These are phyloP conservation scores for Lanzia echinophila DNA, from an alignment of 2,329 filamentous ascomycete species.

Conservation along the genomic window DNA sequence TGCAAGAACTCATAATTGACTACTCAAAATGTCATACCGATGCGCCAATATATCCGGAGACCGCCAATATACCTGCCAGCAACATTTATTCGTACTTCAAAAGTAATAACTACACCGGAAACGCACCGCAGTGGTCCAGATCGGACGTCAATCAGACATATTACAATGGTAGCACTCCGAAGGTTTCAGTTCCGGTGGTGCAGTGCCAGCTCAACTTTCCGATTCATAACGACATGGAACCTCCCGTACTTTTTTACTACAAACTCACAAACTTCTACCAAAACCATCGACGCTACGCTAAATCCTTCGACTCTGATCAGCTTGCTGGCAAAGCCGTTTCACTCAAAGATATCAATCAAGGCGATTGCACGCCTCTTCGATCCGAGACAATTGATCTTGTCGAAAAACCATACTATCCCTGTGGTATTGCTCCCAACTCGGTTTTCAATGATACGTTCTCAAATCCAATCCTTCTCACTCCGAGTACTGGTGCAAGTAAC, in stretches of 20 bases:
- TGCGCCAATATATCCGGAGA: constrained; percentile 39
- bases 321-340: constrained; percentile 65
- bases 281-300: constrained; percentile 94
- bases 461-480: constrained; percentile 55
- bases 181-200: constrained; percentile 33
- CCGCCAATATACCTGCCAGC: background rate
- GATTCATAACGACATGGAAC: constrained; percentile 69
- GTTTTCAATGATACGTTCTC: constrained; percentile 90
- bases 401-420: constrained; percentile 78
- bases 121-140: constrained; percentile 17
- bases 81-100: constrained; percentile 50
- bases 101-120: constrained; percentile 31
- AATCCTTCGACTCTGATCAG: constrained; percentile 78
- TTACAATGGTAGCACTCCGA: constrained; percentile 21
- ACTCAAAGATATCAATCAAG: constrained; percentile 53
- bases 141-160: constrained; percentile 36
- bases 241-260: constrained; percentile 91
- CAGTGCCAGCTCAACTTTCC: constrained; percentile 70
- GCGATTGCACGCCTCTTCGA: constrained; percentile 70
- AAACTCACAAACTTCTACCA: constrained; percentile 97
- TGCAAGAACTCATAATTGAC: constrained; percentile 80
- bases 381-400: constrained; percentile 40
- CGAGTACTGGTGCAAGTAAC: constrained; percentile 34
- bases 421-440: constrained; percentile 93
- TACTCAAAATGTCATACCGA: constrained; percentile 70